These are phyloP conservation scores for Haplosporangium gracile DNA, from an alignment of 192 early-diverging fungal species.

Conservation along the genomic window DNA sequence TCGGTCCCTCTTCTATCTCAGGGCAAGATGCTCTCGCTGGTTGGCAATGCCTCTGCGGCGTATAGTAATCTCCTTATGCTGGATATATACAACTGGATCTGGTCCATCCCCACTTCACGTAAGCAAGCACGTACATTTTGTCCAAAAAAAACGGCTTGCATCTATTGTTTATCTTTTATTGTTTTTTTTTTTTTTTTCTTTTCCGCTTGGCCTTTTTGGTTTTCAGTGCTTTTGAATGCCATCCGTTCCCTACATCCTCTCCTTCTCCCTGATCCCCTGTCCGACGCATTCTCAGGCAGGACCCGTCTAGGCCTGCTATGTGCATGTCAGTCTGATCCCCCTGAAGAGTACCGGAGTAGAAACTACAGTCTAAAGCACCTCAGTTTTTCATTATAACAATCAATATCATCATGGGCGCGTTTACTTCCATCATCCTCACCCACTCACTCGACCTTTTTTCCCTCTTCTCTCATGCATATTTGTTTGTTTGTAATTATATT, in stretches of 20 bases:
- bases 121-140: slow-evolving; percentile 19
- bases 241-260: background rate
- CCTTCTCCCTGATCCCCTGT: background rate
- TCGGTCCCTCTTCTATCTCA: slow-evolving; percentile 54
- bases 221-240: background rate
- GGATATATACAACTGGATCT: slow-evolving; percentile 60
- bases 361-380: background rate
- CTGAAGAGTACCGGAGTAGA: background rate
- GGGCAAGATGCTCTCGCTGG: slow-evolving; percentile 59
- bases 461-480: background rate
- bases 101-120: slow-evolving; percentile 62
- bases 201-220: background rate
- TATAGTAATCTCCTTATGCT: slow-evolving; percentile 52
- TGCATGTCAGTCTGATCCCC: background rate
- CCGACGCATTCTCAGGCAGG: background rate
- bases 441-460: background rate
- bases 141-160: no score
- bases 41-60: slow-evolving; percentile 58
- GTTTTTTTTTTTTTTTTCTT: background rate
- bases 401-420: background rate
- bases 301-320: background rate
- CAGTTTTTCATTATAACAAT: background rate
- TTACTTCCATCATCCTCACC: background rate
- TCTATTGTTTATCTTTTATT: background rate
- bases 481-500: background rate